A percentile compares a stretch with the other conserved stretches of the same genome.
Conservation (phyloP, 257 asterid genomes). For the Solanum paucissectum region DNA sequence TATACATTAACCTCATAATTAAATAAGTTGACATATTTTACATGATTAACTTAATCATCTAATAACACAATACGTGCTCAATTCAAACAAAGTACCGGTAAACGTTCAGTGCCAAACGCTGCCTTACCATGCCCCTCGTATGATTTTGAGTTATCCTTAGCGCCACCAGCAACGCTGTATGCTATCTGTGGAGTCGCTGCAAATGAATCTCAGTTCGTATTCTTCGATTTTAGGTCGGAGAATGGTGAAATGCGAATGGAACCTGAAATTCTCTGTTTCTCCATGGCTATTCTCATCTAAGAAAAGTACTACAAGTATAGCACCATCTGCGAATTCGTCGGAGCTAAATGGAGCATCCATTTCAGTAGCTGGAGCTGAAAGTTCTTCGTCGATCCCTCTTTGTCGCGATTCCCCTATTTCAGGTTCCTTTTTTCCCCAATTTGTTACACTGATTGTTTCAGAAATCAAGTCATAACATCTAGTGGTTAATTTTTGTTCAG, state of each 20-base stretch:
- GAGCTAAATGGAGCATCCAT: background rate
- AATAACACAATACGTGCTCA: too few species aligned
- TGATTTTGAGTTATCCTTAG: background rate
- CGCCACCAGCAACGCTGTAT: background rate
- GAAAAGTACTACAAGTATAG: background rate
- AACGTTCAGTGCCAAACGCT: background rate
- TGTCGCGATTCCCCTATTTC: background rate
- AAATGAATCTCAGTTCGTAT: background rate
- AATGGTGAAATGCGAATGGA: background rate
- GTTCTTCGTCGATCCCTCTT: background rate
- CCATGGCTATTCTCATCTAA: background rate
- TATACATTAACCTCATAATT: too few species aligned
- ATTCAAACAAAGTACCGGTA: background rate
- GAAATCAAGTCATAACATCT: background rate
- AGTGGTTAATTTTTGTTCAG: conserved; percentile 10
- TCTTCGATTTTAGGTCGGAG: background rate
- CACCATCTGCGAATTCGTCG: background rate
- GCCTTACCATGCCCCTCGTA: background rate
- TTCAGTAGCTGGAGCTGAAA: background rate
- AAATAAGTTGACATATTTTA: too few species aligned
- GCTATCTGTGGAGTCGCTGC: background rate
- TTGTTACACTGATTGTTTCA: background rate
- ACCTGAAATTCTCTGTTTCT: background rate
- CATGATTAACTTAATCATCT: too few species aligned
- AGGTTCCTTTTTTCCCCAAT: background rate